A percentile compares a stretch with the other conserved stretches of the same genome.
phyloP scores from a whole-genome alignment of 164 flowering plant species.

The grape (Vitis vinifera) region ASM3070453v1 NC_081821.1:8574501-8575000 shows the following conservation, averaged over 20 bases:
- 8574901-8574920: conserved; percentile 93
- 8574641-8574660: neutral
- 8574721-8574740: neutral
- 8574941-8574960: neutral
- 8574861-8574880: conserved; percentile 98
- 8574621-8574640: neutral
- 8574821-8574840: conserved; percentile 5
- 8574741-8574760: neutral
- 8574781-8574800: neutral
- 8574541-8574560: conserved; percentile 98
- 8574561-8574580: conserved; percentile 97
- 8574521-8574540: conserved; percentile 99
- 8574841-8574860: conserved; percentile 33
- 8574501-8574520: conserved; percentile 98
- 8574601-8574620: conserved; percentile 24
- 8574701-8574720: no score
- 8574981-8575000: conserved; percentile 11
- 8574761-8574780: neutral
- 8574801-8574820: neutral
- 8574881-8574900: conserved; percentile 89
- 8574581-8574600: conserved; percentile 89
- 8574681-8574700: no score
- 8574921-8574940: conserved; percentile 42
- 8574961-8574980: conserved; percentile 42
- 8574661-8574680: no score